A percentile compares a stretch with the other conserved stretches of the same genome.
These are phyloP conservation scores for Clavispora fructus DNA, from an alignment of 805 yeast species.

Conservation along the genomic window DNA sequence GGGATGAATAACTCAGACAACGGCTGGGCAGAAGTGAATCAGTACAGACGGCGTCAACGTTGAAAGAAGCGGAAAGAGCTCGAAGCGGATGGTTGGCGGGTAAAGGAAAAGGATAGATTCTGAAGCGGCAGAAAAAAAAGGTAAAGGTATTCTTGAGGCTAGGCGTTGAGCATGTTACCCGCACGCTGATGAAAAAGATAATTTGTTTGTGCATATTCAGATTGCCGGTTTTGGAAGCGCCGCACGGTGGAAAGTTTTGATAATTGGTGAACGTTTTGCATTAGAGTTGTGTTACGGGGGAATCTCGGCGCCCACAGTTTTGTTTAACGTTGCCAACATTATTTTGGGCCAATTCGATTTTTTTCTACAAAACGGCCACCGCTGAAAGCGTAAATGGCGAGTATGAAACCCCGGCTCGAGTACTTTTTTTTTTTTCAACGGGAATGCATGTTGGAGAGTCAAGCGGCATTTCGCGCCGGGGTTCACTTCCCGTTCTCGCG, in stretches of 20 bases:
- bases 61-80: background rate
- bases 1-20: background rate
- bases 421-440: background rate
- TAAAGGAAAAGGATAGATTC: background rate
- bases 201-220: conserved; percentile 7
- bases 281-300: no score
- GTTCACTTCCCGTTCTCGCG: background rate
- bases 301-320: no score
- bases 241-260: background rate
- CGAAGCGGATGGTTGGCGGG: background rate
- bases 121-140: conserved; percentile 3
- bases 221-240: background rate
- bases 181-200: conserved; percentile 16
- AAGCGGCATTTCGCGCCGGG: background rate
- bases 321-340: no score
- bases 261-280: no score
- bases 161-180: conserved; percentile 9
- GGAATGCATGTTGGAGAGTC: background rate
- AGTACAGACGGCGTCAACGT: background rate
- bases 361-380: background rate
- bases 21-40: background rate
- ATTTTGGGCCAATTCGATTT: no score
- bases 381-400: background rate
- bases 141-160: background rate
- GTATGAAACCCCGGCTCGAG: background rate